phyloP scores from a whole-genome alignment of 768 basidiomycete genomes.

The Boletus reticulatus region DNA sequence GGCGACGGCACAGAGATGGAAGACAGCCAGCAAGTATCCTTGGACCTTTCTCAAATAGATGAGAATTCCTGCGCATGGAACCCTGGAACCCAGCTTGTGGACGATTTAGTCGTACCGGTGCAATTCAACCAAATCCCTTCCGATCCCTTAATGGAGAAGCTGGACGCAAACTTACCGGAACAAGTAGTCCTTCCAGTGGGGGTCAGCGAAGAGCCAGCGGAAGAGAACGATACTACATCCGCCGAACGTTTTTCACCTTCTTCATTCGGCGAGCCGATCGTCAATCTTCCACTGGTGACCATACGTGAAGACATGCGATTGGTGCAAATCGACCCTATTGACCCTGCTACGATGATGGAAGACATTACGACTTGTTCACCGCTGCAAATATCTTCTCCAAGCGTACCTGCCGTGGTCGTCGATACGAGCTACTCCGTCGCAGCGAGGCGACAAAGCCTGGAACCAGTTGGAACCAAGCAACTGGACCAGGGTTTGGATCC shows the following conservation, averaged over 20 bases:
- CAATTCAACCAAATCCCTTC: not conserved
- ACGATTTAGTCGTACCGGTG: not conserved
- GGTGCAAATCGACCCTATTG: not conserved
- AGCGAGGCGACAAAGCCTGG: not conserved
- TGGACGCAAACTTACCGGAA: not conserved
- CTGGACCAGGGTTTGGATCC: not conserved
- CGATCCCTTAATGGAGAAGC: not conserved
- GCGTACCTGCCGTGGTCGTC: slow-evolving; percentile 3
- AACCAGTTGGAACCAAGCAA: not conserved
- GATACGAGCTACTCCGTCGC: not conserved
- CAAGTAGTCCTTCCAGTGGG: not conserved
- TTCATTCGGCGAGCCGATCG: not conserved
- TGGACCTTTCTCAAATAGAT: not conserved
- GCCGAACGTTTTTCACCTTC: not conserved
- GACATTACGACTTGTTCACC: slow-evolving; percentile 14
- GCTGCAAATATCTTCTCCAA: not conserved
- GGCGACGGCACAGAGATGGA: not conserved
- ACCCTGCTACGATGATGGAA: not conserved
- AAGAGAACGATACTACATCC: not conserved
- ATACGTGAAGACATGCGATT: not conserved
- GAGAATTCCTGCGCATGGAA: not conserved
- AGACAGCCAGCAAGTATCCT: not conserved
- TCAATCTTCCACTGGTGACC: slow-evolving; percentile 15
- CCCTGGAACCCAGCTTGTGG: not conserved
- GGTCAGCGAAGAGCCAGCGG: not conserved